These are phyloP conservation scores for Fraxinus xanthoxyloides DNA, from an alignment of 305 asterid genomes.

Conservation along the genomic window DNA sequence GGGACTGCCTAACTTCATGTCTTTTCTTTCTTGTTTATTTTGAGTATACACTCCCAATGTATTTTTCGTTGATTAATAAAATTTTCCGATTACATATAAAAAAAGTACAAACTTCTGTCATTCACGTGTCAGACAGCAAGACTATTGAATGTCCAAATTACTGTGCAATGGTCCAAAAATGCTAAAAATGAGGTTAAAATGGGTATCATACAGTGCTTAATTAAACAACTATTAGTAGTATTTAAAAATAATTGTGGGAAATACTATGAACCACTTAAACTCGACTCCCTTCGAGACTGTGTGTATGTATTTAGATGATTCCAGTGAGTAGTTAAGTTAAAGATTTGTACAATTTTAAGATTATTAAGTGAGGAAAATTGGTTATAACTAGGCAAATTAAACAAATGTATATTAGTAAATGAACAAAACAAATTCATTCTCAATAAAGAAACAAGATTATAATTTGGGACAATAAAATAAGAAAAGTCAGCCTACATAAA, in stretches of 20 bases:
- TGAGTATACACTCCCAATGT: too few relatives aligned
- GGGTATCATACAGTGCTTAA: not conserved
- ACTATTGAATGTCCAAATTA: not conserved
- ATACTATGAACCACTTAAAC: not conserved
- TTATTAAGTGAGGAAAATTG: not conserved
- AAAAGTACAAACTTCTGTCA: not conserved
- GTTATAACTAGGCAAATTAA: not conserved
- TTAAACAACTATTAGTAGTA: not conserved
- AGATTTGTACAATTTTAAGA: not conserved
- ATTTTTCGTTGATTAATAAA: too few relatives aligned
- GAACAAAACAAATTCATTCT: not conserved
- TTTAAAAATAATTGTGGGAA: not conserved
- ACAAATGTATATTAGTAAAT: not conserved
- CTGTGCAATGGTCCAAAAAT: not conserved
- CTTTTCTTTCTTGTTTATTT: too few relatives aligned
- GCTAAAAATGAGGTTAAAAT: not conserved
- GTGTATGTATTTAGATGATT: not conserved
- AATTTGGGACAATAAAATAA: not conserved
- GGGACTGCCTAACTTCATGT: too few relatives aligned
- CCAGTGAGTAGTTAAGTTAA: not conserved
- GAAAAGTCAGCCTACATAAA: not conserved
- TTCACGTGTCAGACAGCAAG: not conserved
- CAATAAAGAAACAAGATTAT: too few relatives aligned
- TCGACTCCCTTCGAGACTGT: not conserved
- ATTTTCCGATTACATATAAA: too few relatives aligned